Conservation (phyloP, 768 basidiomycete genomes). For the Agrocybe pediades region DNA sequence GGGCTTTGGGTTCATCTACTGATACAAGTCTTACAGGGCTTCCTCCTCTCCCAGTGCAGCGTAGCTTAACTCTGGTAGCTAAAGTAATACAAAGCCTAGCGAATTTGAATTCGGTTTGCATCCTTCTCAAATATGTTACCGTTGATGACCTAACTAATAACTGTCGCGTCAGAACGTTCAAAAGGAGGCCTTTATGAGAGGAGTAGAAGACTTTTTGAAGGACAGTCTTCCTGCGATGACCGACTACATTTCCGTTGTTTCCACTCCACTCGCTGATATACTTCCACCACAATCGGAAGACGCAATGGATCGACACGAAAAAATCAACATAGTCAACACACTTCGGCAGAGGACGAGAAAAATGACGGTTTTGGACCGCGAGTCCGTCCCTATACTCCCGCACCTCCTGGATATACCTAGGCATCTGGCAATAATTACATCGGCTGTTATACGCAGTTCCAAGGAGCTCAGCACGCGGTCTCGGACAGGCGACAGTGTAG, state of each 20-base stretch:
- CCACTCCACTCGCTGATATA: slow-evolving; percentile 47
- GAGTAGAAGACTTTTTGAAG: slow-evolving; percentile 71
- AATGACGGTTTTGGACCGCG: slow-evolving; percentile 62
- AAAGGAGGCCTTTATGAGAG: slow-evolving; percentile 83
- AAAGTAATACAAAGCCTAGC: slow-evolving; percentile 91
- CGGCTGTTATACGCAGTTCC: slow-evolving; percentile 72
- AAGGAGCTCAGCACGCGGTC: slow-evolving; percentile 38
- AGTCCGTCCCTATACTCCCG: slow-evolving; percentile 73
- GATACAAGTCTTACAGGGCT: slow-evolving; percentile 47
- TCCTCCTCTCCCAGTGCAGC: slow-evolving; percentile 65
- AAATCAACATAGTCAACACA: slow-evolving; percentile 52
- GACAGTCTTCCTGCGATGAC: slow-evolving; percentile 70
- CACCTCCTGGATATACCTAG: slow-evolving; percentile 77
- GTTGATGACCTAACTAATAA: neutral
- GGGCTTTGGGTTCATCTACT: slow-evolving; percentile 5
- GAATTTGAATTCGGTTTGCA: slow-evolving; percentile 73
- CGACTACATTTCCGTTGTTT: slow-evolving; percentile 77
- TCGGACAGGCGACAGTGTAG: slow-evolving; percentile 32
- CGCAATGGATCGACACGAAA: slow-evolving; percentile 47
- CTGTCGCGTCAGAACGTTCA: slow-evolving; percentile 51
- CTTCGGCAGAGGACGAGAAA: slow-evolving; percentile 57
- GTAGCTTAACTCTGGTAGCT: slow-evolving; percentile 82
- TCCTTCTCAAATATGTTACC: neutral
- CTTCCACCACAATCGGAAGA: slow-evolving; percentile 24
- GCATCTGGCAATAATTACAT: slow-evolving; percentile 75